Evolutionary conservation across 1,284 basidiomycete species (phyloP), one percentile per base, ranked within the genome.

Genomic region (Marasmius tenuissimus): DNA sequence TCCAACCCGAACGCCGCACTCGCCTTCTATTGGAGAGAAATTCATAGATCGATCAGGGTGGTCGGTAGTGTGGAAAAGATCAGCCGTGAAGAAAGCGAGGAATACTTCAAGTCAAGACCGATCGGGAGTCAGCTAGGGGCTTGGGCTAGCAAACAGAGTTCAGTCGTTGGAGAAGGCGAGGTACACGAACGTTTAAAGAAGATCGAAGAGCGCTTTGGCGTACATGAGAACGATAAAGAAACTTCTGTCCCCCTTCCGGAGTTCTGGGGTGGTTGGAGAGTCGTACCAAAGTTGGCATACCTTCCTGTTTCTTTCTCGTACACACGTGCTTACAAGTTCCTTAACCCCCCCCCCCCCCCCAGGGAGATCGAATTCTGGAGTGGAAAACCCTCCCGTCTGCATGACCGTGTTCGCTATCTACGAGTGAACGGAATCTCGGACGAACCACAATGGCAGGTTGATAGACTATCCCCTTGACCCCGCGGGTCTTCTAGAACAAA

Each of bases 221-320:
- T 84, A 9, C 72, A 77, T 5, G 79, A 79, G 49, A 73, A 67
- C 11, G 76, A 81, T 54, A 65, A 71, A 38, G 75, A 78, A 6
- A 77, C 65, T 1, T 77, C 87, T 57, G 81, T 98, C 9, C 91
- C 93, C 0, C 80, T 91, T 52, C 97, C 97, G 1, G 89, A 93
- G 7, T 93, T 93, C 75, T 99, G 97, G 97, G 97, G 97, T 61
- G 97, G 97, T 2, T 98, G 93, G 89, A 84, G 96, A 67, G 84
- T 99, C 45, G 81, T 98, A 7, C 97, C 97, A 14, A 85, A 85
- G 92, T 96, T 75, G 27, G 27, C 27, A 27, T 27, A 27, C 27
- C 74, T 89, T 84, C 40, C 57, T 61, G 56, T 54, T 53, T 53
- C 37, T 55, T 59, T 56, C 20, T 20, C 57, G 11, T 10, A 47